phyloP scores from a whole-genome alignment of 768 basidiomycete species.

The Lactifluus subvellereus region DNA sequence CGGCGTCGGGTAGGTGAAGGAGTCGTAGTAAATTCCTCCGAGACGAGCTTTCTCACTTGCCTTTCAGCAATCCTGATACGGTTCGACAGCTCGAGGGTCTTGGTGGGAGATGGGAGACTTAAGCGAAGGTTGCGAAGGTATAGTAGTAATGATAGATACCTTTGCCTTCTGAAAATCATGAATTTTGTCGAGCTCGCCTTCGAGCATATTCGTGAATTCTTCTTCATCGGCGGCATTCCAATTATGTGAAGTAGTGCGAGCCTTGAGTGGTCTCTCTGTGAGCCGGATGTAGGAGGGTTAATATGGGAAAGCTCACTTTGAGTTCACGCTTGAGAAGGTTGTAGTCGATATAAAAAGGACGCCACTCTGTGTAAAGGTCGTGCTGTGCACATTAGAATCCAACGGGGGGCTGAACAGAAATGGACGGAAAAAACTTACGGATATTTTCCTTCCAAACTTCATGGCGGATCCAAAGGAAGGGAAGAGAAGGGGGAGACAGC shows the following conservation, averaged over 20 bases:
- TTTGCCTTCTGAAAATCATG: conserved; percentile 90
- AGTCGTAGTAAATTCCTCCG: conserved; percentile 38
- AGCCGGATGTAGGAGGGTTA: background rate
- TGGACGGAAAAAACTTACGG: conserved; percentile 35
- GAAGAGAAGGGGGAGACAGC: background rate
- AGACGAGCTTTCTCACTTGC: conserved; percentile 73
- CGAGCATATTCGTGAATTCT: conserved; percentile 73
- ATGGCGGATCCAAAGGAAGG: conserved; percentile 33
- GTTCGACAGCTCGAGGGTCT: conserved; percentile 77
- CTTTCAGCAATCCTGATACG: conserved; percentile 81
- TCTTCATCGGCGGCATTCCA: conserved; percentile 81
- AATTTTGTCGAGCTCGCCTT: conserved; percentile 87
- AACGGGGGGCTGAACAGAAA: conserved; percentile 15
- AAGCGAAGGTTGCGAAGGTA: background rate
- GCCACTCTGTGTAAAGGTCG: conserved; percentile 87
- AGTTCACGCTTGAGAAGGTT: conserved; percentile 84
- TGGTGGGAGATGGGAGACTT: background rate
- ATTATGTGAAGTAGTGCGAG: conserved; percentile 44
- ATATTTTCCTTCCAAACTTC: conserved; percentile 82
- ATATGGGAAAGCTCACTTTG: conserved; percentile 46
- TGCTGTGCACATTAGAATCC: conserved; percentile 40
- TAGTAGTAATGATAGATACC: conserved; percentile 36
- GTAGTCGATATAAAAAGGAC: conserved; percentile 86
- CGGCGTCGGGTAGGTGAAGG: conserved; percentile 9
- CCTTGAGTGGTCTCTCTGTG: conserved; percentile 28